Evolutionary conservation across 2,329 filamentous ascomycete species (phyloP).

Genomic region (Fusarium udum): DNA sequence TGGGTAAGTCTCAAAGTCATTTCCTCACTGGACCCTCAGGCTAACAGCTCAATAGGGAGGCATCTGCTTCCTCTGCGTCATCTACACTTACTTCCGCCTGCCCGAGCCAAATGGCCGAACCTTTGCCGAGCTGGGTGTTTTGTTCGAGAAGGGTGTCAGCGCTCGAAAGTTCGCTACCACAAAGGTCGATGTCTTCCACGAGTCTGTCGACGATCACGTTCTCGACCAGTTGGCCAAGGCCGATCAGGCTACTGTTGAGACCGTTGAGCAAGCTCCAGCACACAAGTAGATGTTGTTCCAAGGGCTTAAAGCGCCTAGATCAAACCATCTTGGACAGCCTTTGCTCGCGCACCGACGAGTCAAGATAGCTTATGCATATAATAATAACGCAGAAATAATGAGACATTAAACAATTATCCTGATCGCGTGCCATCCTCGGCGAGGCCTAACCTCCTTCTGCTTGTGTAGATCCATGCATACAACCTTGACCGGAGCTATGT

Average conservation of each 20-base stretch:
- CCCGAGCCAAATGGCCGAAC: slow-evolving; percentile 83
- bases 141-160: slow-evolving; percentile 79
- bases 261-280: slow-evolving; percentile 1
- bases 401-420: not conserved
- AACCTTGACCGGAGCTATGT: not conserved
- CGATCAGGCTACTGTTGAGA: slow-evolving; percentile 16
- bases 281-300: not conserved
- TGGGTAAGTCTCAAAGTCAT: slow-evolving; percentile 61
- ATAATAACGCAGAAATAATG: slow-evolving; percentile 3
- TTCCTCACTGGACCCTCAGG: not conserved
- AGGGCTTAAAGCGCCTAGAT: accelerated
- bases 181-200: slow-evolving; percentile 65
- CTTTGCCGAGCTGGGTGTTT: slow-evolving; percentile 85
- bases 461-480: not conserved
- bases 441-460: not conserved
- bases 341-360: not conserved
- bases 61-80: slow-evolving; percentile 80
- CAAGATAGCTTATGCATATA: not conserved
- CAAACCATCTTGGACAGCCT: not conserved
- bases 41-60: slow-evolving; percentile 49
- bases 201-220: slow-evolving; percentile 58
- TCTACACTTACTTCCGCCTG: slow-evolving; percentile 69
- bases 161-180: slow-evolving; percentile 78
- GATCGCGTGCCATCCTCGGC: not conserved
- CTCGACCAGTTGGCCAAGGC: slow-evolving; percentile 58